A percentile compares a stretch with the other conserved stretches of the same genome.
Evolutionary conservation across 768 basidiomycete species (phyloP).

Genomic region (Tylopilus sp.): DNA sequence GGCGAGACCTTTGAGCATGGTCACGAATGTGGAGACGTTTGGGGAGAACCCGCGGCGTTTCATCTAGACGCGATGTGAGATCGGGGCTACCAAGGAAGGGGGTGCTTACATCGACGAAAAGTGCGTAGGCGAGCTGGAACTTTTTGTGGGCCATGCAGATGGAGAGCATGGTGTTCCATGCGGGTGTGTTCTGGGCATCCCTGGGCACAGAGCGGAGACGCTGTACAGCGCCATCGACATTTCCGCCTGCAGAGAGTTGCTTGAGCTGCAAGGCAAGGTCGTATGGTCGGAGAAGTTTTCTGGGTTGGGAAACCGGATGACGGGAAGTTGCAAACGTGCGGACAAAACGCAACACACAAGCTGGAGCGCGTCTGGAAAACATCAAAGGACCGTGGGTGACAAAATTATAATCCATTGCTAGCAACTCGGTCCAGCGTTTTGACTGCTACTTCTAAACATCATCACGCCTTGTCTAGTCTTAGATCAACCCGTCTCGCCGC

Average conservation of each 20-base stretch:
- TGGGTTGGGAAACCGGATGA: neutral
- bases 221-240: conserved; percentile 59
- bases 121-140: conserved; percentile 57
- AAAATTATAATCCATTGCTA: neutral
- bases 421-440: neutral
- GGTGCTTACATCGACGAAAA: conserved; percentile 63
- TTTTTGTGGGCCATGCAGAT: conserved; percentile 54
- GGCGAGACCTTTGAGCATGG: conserved; percentile 63
- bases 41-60: conserved; percentile 79
- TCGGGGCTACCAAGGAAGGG: conserved; percentile 11
- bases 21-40: conserved; percentile 61
- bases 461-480: conserved; percentile 41
- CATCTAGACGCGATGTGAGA: conserved; percentile 50
- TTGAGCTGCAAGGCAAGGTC: conserved; percentile 57
- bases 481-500: conserved; percentile 50
- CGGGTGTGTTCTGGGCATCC: conserved; percentile 68
- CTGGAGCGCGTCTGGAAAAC: conserved; percentile 9
- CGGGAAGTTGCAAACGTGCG: conserved; percentile 7
- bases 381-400: conserved; percentile 13
- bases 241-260: conserved; percentile 50
- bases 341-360: neutral
- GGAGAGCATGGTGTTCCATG: conserved; percentile 80
- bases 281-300: conserved; percentile 54
- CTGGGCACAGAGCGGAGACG: conserved; percentile 67
- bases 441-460: neutral